A percentile compares a stretch with the other conserved stretches of the same genome.
Evolutionary conservation across 805 yeast species (phyloP).

Genomic region (Saccharomycopsis fibuligera): DNA sequence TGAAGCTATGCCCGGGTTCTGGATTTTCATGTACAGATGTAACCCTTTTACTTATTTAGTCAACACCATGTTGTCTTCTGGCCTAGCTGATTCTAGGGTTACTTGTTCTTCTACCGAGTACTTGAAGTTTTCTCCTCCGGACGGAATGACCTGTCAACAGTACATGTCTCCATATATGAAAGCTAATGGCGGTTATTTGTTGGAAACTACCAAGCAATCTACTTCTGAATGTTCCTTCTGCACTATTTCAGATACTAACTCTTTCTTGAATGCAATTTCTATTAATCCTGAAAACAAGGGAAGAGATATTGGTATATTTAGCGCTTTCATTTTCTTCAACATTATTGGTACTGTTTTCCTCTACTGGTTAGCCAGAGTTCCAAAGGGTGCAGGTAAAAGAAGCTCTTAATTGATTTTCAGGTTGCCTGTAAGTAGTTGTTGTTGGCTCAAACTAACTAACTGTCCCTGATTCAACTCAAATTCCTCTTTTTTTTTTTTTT

Average conservation of each 20-base stretch:
- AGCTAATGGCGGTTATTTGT: slow-evolving; percentile 39
- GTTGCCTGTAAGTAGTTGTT: no score
- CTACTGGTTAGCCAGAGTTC: slow-evolving; percentile 70
- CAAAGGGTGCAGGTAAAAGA: slow-evolving; percentile 42
- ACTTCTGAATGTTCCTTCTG: slow-evolving; percentile 60
- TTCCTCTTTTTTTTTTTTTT: no score
- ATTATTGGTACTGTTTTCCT: slow-evolving; percentile 36
- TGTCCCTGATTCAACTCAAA: no score
- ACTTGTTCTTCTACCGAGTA: slow-evolving; percentile 44
- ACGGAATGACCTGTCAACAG: slow-evolving; percentile 51
- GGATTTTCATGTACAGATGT: slow-evolving; percentile 72
- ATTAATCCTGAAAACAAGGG: slow-evolving; percentile 36
- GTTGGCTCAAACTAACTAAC: no score
- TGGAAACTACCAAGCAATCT: slow-evolving; percentile 30
- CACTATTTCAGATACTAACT: slow-evolving; percentile 48
- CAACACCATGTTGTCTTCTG: slow-evolving; percentile 46
- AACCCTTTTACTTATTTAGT: slow-evolving; percentile 68
- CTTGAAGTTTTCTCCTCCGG: slow-evolving; percentile 46
- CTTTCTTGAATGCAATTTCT: slow-evolving; percentile 39
- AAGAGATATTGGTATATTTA: slow-evolving; percentile 54
- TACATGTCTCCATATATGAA: slow-evolving; percentile 37
- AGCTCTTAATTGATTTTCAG: background rate
- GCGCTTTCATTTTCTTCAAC: slow-evolving; percentile 43
- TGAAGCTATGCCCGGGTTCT: slow-evolving; percentile 58
- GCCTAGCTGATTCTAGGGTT: slow-evolving; percentile 45